Percentiles rank a stretch among this genome's conserved stretches.
Conservation (phyloP, 2,329 filamentous ascomycete species). For the Neonectria sp. region DNA sequence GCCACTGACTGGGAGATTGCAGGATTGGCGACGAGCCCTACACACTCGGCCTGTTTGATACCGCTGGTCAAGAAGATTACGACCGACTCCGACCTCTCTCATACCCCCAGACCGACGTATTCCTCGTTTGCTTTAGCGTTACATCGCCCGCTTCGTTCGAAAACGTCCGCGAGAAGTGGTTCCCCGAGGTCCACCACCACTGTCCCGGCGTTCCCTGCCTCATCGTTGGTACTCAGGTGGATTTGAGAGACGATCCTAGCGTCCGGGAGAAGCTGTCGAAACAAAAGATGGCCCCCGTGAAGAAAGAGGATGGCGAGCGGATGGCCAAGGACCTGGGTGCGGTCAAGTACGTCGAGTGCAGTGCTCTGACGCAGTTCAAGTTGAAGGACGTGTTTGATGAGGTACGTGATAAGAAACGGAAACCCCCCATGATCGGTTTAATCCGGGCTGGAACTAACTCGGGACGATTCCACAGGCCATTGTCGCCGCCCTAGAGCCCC, state of each 20-base stretch:
- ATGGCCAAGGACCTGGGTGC: constrained; percentile 99
- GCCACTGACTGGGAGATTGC: constrained; percentile 38
- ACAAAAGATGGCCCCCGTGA: constrained; percentile 96
- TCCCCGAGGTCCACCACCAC: constrained; percentile 98
- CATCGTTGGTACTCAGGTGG: constrained; percentile 97
- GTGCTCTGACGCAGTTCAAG: constrained; percentile 97
- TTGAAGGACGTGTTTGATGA: constrained; percentile 99
- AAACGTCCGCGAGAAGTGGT: constrained; percentile 99
- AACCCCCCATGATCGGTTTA: background rate
- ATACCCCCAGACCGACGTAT: constrained; percentile 98
- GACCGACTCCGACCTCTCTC: constrained; percentile 96
- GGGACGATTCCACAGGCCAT: constrained; percentile 77
- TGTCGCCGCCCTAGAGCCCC: constrained; percentile 93
- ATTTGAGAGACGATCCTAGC: constrained; percentile 89
- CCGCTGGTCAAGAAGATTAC: constrained; percentile 99
- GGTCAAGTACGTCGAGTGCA: constrained; percentile 99
- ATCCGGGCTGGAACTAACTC: constrained; percentile 31
- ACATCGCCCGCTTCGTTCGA: constrained; percentile 98
- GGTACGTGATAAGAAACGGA: constrained; percentile 68
- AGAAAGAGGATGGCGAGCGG: constrained; percentile 91
- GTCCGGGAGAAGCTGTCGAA: constrained; percentile 93
- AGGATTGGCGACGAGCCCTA: constrained; percentile 99
- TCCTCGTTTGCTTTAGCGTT: constrained; percentile 98
- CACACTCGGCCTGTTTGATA: constrained; percentile 97
- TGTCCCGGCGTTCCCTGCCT: constrained; percentile 98